A percentile compares a stretch with the other conserved stretches of the same genome.
phyloP scores from a whole-genome alignment of 176 grass and related monocot genomes.

The Juncus inflexus region DNA sequence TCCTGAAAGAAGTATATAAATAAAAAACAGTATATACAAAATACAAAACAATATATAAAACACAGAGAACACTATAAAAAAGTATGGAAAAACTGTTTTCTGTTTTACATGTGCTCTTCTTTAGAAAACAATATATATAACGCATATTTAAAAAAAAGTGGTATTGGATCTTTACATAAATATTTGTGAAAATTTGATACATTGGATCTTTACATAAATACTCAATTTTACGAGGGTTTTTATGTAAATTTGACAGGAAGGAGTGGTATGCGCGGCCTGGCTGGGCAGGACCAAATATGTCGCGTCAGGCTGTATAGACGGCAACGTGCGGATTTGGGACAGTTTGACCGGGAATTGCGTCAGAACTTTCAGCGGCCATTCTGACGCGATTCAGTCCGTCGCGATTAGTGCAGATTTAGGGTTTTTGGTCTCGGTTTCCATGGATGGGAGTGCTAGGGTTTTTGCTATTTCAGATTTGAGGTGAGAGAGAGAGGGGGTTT shows the following conservation, averaged over 20 bases:
- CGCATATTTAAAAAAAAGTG: too few species aligned
- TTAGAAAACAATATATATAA: too few species aligned
- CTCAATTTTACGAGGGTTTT: not conserved
- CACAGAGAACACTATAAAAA: too few species aligned
- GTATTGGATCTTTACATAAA: too few species aligned
- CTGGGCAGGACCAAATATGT: constrained; percentile 65
- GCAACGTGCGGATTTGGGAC: constrained; percentile 86
- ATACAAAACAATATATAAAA: too few species aligned
- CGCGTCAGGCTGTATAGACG: constrained; percentile 59
- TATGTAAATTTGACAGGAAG: constrained; percentile 43
- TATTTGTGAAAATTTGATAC: too few species aligned
- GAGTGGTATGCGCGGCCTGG: constrained; percentile 56
- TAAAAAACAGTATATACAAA: too few species aligned
- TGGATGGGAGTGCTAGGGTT: constrained; percentile 46
- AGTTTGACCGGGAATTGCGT: constrained; percentile 52
- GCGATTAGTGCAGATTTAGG: constrained; percentile 35
- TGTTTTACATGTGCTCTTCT: too few species aligned
- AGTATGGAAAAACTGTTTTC: too few species aligned
- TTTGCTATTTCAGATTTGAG: constrained; percentile 38
- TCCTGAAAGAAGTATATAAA: too few species aligned
- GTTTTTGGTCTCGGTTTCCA: constrained; percentile 49
- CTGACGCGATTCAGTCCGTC: constrained; percentile 56
- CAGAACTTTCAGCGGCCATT: constrained; percentile 45
- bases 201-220: too few species aligned
- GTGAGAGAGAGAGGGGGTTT: not conserved